Conservation (phyloP, 164 flowering plant species). For the Tetracentron sinense region DNA sequence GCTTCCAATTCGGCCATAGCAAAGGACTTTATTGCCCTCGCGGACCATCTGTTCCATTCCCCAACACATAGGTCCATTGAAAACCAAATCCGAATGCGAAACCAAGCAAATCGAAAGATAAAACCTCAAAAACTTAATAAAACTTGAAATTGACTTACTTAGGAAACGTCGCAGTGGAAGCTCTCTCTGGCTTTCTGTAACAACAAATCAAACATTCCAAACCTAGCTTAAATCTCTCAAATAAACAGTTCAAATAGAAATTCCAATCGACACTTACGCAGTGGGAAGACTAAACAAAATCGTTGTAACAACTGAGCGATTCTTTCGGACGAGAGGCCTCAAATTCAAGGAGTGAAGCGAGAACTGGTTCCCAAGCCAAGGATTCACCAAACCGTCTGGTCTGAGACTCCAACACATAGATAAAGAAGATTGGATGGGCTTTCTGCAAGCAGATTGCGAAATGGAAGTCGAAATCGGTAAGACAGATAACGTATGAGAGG, state of each 20-base stretch:
- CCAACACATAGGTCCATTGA: neutral
- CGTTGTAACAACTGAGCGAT: constrained; percentile 15
- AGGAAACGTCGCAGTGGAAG: constrained; percentile 37
- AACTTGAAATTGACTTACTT: constrained; percentile 35
- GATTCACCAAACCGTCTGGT: constrained; percentile 11
- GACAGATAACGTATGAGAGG: constrained; percentile 8
- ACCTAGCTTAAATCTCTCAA: neutral
- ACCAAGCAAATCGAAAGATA: neutral
- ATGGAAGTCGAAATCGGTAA: constrained; percentile 11
- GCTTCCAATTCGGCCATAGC: constrained; percentile 55
- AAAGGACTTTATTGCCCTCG: constrained; percentile 36
- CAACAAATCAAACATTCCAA: neutral
- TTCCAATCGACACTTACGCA: constrained; percentile 24
- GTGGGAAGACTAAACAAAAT: constrained; percentile 38
- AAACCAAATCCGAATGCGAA: neutral
- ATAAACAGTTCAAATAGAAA: neutral
- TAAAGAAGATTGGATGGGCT: constrained; percentile 6
- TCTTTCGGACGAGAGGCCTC: constrained; percentile 13
- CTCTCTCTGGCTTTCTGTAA: constrained; percentile 49
- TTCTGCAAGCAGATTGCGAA: constrained; percentile 14
- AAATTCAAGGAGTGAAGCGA: constrained; percentile 14
- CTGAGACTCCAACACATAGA: constrained; percentile 10
- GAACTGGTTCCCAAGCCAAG: constrained; percentile 28
- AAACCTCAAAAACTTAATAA: neutral
- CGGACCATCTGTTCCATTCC: neutral